Conservation (phyloP, 2,329 filamentous ascomycete genomes). For the Neocucurbitaria cava region DNA sequence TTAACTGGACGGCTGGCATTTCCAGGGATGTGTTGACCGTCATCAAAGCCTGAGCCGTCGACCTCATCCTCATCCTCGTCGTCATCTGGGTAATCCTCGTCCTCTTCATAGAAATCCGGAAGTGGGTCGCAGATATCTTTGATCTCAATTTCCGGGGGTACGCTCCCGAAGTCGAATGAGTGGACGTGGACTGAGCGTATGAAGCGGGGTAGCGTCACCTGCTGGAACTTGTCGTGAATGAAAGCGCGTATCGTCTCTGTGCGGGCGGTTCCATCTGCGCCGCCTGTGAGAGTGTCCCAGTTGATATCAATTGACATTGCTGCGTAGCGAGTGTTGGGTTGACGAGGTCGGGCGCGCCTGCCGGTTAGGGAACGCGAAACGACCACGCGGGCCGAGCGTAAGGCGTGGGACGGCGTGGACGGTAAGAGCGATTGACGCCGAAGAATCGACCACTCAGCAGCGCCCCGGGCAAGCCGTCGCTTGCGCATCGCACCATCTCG, state of each 20-base stretch:
- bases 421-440: constrained; percentile 16
- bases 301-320: constrained; percentile 96
- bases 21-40: constrained; percentile 30
- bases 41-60: constrained; percentile 26
- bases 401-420: not conserved
- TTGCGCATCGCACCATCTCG: constrained; percentile 21
- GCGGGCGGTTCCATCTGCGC: constrained; percentile 83
- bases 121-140: constrained; percentile 97
- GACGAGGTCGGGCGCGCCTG: constrained; percentile 26
- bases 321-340: constrained; percentile 34
- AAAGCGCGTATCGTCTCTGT: constrained; percentile 89
- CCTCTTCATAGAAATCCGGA: constrained; percentile 93
- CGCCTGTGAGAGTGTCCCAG: constrained; percentile 90
- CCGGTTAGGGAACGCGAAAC: constrained; percentile 27
- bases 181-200: constrained; percentile 96
- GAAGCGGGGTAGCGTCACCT: constrained; percentile 88
- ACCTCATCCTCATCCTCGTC: constrained; percentile 55
- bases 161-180: constrained; percentile 87
- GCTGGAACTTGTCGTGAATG: constrained; percentile 94
- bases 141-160: constrained; percentile 84
- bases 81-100: constrained; percentile 68
- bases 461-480: constrained; percentile 12
- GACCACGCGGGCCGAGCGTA: constrained; percentile 25
- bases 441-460: constrained; percentile 21
- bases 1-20: constrained; percentile 41